Base-by-base conservation (phyloP, 257 asterid species). In the Linderniella brevidens region DNA sequence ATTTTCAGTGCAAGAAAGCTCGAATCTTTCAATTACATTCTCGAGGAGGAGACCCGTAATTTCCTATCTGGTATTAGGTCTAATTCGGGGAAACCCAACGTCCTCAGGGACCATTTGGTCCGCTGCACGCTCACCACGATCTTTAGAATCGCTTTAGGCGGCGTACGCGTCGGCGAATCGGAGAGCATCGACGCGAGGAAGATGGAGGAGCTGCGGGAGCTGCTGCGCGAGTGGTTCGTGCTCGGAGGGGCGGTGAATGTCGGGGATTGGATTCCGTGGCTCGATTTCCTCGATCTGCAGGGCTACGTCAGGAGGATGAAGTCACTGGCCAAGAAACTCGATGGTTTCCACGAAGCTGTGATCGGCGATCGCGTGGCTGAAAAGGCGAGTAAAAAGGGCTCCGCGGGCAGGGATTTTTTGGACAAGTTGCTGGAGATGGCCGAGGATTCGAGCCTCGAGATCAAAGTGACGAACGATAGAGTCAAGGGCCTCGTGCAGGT, bases 211-310 rank as follows among this genome's bases (percentile, higher is more conserved):
- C 37, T 65, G 35, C 44, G 43, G 19, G 59, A 19, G 11, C 10
- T 65, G 55, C 13, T 32, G 11, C 38, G 35, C 2, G 32, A 35
- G 29, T 50, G 63, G 59, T 41, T 40, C 14, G 10, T 57, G 8
- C 49, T 52, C 1, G 48, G 41, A 18, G 64, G 60, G 8, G 59
- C n/a, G 53, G 3, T 48, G n/a, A 52, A 53, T 36, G 40, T 58
- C 12, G 53, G 64, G 41, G 64, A 64, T 35, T 64, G 69, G 69
- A 49, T 58, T 7, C 69, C 69, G 0, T 64, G 59, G 59, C 55
- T 58, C 11, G 18, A 13, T 18, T 17, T 19, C 11, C 41, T 63
- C 38, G 69, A 63, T 13, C 11, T 58, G 15, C 69, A 63, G 12
- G 64, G 69, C 12, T 63, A 40, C 6, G 57, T 57, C 1, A 57